Evolutionary conservation across 129 eudicot genomes (phyloP).

Genomic region (Scalesia atractyloides): DNA sequence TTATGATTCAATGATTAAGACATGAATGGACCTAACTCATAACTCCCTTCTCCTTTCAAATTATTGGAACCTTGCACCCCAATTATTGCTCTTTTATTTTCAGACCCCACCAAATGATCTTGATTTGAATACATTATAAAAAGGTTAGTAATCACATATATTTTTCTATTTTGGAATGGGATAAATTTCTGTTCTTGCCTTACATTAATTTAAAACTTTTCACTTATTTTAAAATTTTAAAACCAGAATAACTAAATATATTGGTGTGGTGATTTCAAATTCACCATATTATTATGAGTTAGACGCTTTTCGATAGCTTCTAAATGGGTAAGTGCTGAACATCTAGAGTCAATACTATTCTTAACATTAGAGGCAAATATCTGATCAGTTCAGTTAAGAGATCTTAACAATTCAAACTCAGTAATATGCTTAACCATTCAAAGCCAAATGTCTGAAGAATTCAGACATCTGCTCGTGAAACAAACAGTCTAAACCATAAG

Average conservation of each 20-base stretch:
- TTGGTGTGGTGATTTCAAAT: too few relatives aligned
- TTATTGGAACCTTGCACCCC: slow-evolving; percentile 38
- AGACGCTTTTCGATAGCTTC: too few relatives aligned
- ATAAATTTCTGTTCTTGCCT: background rate
- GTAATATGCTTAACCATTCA: too few relatives aligned
- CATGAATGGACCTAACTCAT: slow-evolving; percentile 43
- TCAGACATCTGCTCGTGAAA: too few relatives aligned
- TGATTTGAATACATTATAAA: slow-evolving; percentile 16
- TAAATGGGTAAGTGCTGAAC: too few relatives aligned
- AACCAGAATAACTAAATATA: background rate
- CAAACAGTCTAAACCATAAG: too few relatives aligned
- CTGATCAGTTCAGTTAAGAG: too few relatives aligned
- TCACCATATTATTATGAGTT: background rate
- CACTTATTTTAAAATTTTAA: background rate
- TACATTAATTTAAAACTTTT: background rate
- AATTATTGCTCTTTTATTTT: slow-evolving; percentile 26
- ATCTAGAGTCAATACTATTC: too few relatives aligned
- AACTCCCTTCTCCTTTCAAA: slow-evolving; percentile 35
- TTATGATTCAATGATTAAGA: slow-evolving; percentile 48
- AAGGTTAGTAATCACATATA: background rate
- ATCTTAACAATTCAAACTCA: too few relatives aligned
- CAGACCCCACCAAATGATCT: slow-evolving; percentile 33
- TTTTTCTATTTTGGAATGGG: background rate
- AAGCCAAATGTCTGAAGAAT: too few relatives aligned
- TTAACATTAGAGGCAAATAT: too few relatives aligned